phyloP scores from a whole-genome alignment of 2,329 filamentous ascomycete species.

The Alternaria consortialis region DNA sequence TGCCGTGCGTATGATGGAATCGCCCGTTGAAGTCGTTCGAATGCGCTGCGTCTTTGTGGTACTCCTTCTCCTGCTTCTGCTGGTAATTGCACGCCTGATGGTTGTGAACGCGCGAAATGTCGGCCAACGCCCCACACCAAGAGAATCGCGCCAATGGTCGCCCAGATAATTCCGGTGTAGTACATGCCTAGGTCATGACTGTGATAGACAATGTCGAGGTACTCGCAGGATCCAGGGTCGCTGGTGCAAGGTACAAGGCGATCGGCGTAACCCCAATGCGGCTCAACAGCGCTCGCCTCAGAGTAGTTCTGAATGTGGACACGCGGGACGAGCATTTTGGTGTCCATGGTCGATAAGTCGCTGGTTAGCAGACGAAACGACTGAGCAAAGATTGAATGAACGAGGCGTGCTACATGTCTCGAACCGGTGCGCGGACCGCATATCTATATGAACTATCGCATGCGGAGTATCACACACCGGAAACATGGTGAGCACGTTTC shows the following conservation, averaged over 20 bases:
- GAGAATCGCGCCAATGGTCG: conserved; percentile 60
- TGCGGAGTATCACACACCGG: not conserved
- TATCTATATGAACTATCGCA: conserved; percentile 21
- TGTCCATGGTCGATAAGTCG: conserved; percentile 27
- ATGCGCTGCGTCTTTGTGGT: conserved; percentile 30
- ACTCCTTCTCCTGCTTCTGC: conserved; percentile 31
- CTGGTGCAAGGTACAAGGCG: conserved; percentile 66
- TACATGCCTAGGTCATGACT: conserved; percentile 64
- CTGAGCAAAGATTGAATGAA: conserved; percentile 19
- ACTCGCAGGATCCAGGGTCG: conserved; percentile 66
- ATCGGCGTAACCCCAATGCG: conserved; percentile 66
- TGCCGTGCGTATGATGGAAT: conserved; percentile 56
- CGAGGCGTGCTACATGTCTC: conserved; percentile 2
- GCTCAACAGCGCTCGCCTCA: conserved; percentile 51
- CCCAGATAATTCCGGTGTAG: conserved; percentile 67
- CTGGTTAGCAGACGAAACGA: conserved; percentile 11
- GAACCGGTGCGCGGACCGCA: not conserved
- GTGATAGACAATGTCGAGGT: conserved; percentile 65
- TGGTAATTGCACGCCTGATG: conserved; percentile 38
- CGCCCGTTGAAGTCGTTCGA: conserved; percentile 46
- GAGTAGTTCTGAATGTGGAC: conserved; percentile 57
- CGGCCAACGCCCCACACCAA: conserved; percentile 55
- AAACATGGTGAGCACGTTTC: conserved; percentile 21
- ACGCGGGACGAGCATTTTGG: conserved; percentile 29
- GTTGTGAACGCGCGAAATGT: conserved; percentile 38